These are phyloP conservation scores for Cucurbitaria berberidis DNA, from an alignment of 2,329 filamentous ascomycete species.

Conservation along the genomic window DNA sequence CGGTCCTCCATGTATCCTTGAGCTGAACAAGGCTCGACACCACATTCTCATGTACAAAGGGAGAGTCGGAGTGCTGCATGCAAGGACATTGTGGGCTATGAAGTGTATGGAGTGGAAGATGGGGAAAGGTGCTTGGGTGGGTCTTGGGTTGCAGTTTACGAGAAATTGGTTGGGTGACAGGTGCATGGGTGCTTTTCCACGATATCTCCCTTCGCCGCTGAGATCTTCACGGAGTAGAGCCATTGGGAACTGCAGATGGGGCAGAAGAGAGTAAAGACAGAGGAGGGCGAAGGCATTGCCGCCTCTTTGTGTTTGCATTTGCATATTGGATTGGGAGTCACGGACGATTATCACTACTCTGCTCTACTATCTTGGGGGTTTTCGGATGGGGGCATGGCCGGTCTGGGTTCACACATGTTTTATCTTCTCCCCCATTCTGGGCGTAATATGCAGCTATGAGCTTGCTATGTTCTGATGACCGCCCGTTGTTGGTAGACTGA, in stretches of 20 bases:
- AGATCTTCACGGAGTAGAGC: background rate
- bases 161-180: background rate
- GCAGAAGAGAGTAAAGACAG: background rate
- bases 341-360: background rate
- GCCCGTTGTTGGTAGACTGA: background rate
- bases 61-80: background rate
- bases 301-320: background rate
- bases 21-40: background rate
- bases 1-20: background rate
- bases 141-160: background rate
- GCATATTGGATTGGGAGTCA: background rate
- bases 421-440: background rate
- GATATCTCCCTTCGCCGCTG: background rate
- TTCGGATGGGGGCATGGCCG: background rate
- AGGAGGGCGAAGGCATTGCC: background rate
- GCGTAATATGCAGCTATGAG: background rate
- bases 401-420: background rate
- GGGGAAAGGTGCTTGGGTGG: conserved; percentile 2
- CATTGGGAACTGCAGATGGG: background rate
- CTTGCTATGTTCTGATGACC: background rate
- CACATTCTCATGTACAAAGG: background rate
- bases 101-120: conserved; percentile 1
- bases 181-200: background rate
- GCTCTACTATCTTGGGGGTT: too few species aligned
- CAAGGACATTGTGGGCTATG: background rate